These are phyloP conservation scores for Spizellomyces punctatus DNA, from an alignment of 192 early-diverging fungal species.

Conservation along the genomic window DNA sequence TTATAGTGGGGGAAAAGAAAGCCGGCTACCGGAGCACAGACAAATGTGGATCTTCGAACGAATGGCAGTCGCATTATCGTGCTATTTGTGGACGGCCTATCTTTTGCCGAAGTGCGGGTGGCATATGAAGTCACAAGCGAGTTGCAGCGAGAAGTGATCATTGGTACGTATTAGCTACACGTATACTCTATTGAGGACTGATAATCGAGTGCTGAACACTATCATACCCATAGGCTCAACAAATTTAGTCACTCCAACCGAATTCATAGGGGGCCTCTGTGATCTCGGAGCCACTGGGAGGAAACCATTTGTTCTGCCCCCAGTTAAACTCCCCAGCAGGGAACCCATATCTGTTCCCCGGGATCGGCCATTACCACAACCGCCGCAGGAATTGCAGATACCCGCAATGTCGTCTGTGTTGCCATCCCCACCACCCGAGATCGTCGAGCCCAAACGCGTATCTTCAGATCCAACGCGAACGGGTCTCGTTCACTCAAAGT, in stretches of 20 bases:
- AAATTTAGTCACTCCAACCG: slow-evolving; percentile 65
- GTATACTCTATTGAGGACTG: background rate
- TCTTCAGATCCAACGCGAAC: background rate
- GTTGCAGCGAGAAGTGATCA: slow-evolving; percentile 67
- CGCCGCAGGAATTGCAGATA: background rate
- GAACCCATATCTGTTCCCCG: background rate
- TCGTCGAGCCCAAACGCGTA: background rate
- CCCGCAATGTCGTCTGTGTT: background rate
- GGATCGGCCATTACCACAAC: background rate
- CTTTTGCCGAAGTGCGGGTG: slow-evolving; percentile 73
- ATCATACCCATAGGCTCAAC: slow-evolving; percentile 59
- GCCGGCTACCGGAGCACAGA: slow-evolving; percentile 12
- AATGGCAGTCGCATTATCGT: slow-evolving; percentile 67
- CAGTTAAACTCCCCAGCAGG: background rate
- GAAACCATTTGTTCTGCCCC: background rate
- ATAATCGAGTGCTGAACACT: background rate
- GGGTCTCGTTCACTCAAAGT: no score
- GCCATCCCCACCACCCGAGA: background rate
- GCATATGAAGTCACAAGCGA: slow-evolving; percentile 69
- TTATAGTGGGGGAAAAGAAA: slow-evolving; percentile 29
- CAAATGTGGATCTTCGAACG: slow-evolving; percentile 33
- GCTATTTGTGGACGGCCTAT: slow-evolving; percentile 79
- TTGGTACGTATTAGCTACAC: slow-evolving; percentile 45
- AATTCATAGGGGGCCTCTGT: slow-evolving; percentile 68
- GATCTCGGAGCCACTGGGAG: slow-evolving; percentile 14